Evolutionary conservation across 495 filamentous ascomycete genomes (phyloP).

Genomic region (Oidiodendron maius): DNA sequence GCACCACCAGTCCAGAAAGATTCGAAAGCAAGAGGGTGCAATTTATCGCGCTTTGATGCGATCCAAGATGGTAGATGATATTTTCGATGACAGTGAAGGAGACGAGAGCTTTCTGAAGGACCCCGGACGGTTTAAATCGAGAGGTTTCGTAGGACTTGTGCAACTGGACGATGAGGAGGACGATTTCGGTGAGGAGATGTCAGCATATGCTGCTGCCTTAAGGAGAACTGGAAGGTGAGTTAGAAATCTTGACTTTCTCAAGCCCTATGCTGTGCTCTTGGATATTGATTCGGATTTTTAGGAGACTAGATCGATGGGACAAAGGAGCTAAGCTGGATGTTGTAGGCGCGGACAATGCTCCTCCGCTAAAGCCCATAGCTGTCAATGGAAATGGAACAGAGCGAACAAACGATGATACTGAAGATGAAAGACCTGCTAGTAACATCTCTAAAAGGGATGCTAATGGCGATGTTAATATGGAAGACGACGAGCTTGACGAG

Average conservation of each 20-base stretch:
- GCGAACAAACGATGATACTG: slow-evolving; percentile 23
- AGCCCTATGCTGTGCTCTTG: too few relatives aligned
- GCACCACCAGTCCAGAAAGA: slow-evolving; percentile 55
- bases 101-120: slow-evolving; percentile 45
- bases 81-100: slow-evolving; percentile 74
- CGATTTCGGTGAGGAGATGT: slow-evolving; percentile 76
- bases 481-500: slow-evolving; percentile 45
- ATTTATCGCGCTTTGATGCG: slow-evolving; percentile 66
- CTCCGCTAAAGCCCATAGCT: slow-evolving; percentile 7
- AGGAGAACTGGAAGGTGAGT: slow-evolving; percentile 43
- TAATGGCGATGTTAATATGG: slow-evolving; percentile 33
- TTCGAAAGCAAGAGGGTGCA: slow-evolving; percentile 52
- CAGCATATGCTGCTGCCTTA: slow-evolving; percentile 64
- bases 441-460: background rate
- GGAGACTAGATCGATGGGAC: slow-evolving; percentile 73
- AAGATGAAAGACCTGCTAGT: slow-evolving; percentile 17
- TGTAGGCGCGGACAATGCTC: slow-evolving; percentile 33
- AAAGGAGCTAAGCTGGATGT: slow-evolving; percentile 42
- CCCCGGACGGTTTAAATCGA: slow-evolving; percentile 36
- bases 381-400: slow-evolving; percentile 11
- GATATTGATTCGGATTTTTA: slow-evolving; percentile 24
- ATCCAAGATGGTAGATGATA: slow-evolving; percentile 58
- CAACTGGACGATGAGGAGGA: slow-evolving; percentile 58
- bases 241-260: too few relatives aligned
- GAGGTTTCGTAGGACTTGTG: slow-evolving; percentile 63